Evolutionary conservation across 331 rosid species (phyloP).

Genomic region (Malus hybrid): DNA sequence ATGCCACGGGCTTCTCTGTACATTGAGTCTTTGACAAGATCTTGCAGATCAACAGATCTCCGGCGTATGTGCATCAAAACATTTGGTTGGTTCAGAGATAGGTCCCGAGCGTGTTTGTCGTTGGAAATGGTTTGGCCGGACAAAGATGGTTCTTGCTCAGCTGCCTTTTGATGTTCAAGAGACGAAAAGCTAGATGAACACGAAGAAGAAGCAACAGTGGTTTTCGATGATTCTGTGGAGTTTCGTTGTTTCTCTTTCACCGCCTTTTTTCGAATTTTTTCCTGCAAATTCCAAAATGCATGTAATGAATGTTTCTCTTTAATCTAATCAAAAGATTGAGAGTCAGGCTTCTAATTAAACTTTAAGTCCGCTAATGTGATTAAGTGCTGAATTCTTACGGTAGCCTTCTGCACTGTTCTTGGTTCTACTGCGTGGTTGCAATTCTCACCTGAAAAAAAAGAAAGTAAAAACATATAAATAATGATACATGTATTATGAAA

Average conservation of each 20-base stretch:
- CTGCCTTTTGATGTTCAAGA: slow-evolving; percentile 41
- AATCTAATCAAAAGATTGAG: neutral
- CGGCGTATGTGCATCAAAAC: slow-evolving; percentile 6
- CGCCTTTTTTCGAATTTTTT: slow-evolving; percentile 29
- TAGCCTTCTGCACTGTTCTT: slow-evolving; percentile 23
- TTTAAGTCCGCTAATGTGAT: neutral
- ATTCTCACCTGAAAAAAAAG: slow-evolving; percentile 26
- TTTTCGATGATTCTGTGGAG: slow-evolving; percentile 61
- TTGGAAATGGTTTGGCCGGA: slow-evolving; percentile 19
- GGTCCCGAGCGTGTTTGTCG: slow-evolving; percentile 16
- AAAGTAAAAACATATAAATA: too few species aligned
- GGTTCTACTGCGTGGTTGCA: slow-evolving; percentile 23
- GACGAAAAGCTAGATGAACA: slow-evolving; percentile 81
- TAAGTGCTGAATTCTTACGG: slow-evolving; percentile 34
- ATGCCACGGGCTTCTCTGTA: slow-evolving; percentile 46
- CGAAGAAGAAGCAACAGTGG: slow-evolving; percentile 50
- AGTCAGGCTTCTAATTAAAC: neutral
- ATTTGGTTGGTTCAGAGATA: slow-evolving; percentile 24
- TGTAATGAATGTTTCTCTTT: slow-evolving; percentile 4
- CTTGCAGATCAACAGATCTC: slow-evolving; percentile 31
- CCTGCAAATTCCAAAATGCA: slow-evolving; percentile 34
- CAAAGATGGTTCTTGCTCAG: slow-evolving; percentile 38
- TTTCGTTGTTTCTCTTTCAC: slow-evolving; percentile 42
- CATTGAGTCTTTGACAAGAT: slow-evolving; percentile 44
- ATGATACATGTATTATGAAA: neutral